Evolutionary conservation across 164 flowering plant genomes (phyloP).

Genomic region (Vitis rotundifolia): DNA sequence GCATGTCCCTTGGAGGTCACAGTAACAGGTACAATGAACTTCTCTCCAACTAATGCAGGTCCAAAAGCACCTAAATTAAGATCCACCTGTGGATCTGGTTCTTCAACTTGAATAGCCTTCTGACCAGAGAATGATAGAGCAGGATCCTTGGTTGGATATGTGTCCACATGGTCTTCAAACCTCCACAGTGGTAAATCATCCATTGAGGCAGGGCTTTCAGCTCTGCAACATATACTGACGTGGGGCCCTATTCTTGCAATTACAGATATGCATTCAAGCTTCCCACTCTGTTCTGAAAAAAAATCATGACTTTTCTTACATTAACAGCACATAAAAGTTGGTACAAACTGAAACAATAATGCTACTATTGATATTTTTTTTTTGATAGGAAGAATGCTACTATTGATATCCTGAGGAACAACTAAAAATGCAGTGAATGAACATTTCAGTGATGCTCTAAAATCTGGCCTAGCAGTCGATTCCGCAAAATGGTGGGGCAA

Average conservation of each 20-base stretch:
- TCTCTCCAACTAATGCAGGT: conserved; percentile 93
- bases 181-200: conserved; percentile 93
- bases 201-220: conserved; percentile 98
- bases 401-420: not conserved
- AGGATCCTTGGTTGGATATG: conserved; percentile 84
- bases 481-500: not conserved
- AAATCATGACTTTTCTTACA: conserved; percentile 8
- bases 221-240: conserved; percentile 83
- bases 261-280: conserved; percentile 89
- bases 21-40: conserved; percentile 71
- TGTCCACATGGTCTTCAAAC: conserved; percentile 77
- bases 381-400: too few species aligned
- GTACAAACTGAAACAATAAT: not conserved
- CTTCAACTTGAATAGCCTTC: conserved; percentile 87
- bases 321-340: not conserved
- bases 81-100: conserved; percentile 84
- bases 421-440: not conserved
- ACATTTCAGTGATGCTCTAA: not conserved
- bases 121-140: conserved; percentile 81
- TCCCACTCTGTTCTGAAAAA: conserved; percentile 84
- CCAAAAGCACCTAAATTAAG: conserved; percentile 63
- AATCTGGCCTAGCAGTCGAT: not conserved
- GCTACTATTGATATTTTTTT: not conserved
- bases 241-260: conserved; percentile 65
- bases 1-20: conserved; percentile 72